These are phyloP conservation scores for Skeletonema grethae DNA, from an alignment of 108 stramenopile species.

Conservation along the genomic window DNA sequence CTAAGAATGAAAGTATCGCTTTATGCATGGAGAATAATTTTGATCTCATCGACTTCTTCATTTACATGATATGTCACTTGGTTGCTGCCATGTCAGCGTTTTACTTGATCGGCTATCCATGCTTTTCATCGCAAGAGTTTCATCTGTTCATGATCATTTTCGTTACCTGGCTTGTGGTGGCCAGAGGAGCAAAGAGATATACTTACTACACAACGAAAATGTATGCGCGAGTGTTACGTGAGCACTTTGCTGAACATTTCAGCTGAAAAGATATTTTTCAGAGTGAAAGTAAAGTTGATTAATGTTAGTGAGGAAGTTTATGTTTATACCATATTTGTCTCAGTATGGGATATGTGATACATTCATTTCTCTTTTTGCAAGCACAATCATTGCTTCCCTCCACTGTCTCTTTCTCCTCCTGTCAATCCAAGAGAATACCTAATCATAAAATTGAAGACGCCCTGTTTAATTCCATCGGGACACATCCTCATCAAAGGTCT, in stretches of 20 bases:
- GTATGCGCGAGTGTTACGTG: constrained; percentile 47
- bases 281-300: too few species aligned
- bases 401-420: constrained; percentile 3
- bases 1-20: constrained; percentile 39
- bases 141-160: constrained; percentile 28
- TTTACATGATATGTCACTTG: constrained; percentile 57
- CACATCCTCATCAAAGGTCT: constrained; percentile 69
- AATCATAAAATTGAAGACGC: constrained; percentile 73
- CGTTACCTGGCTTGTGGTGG: constrained; percentile 22
- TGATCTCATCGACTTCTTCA: constrained; percentile 56
- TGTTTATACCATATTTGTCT: neutral
- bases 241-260: constrained; percentile 23
- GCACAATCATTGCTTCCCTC: neutral
- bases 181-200: constrained; percentile 52
- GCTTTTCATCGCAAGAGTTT: constrained; percentile 30
- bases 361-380: neutral
- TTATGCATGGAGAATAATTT: constrained; percentile 54
- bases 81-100: constrained; percentile 30
- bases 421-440: constrained; percentile 74
- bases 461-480: constrained; percentile 70
- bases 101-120: constrained; percentile 52
- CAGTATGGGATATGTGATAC: neutral
- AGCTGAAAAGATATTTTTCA: neutral
- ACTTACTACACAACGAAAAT: constrained; percentile 60
- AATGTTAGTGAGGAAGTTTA: too few species aligned